Evolutionary conservation across 208 protist species (phyloP), one percentile per base, ranked within the genome.

Genomic region (Trypanosoma conorhini): DNA sequence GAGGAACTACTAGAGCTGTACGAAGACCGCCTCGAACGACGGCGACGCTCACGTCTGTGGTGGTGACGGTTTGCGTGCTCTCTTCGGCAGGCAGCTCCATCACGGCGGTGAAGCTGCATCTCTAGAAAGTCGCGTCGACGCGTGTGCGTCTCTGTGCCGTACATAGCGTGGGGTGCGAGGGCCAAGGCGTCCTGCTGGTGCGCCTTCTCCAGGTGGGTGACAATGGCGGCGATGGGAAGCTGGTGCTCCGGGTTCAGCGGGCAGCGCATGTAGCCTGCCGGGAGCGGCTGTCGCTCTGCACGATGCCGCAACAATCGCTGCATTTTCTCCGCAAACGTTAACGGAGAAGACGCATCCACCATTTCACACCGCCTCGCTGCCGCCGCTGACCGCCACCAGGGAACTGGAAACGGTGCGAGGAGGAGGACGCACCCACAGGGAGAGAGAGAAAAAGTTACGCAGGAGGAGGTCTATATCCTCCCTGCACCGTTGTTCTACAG

Each of bases 171-270:
- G 5, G 67, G 48, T 12, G 62, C 56, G n/a, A 56, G 26, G 5
- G 60, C 42, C 22, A 87, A 71, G 13, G 70, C 40, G 64, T 83
- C 77, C 15, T 72, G 67, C 38, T 51, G 22, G 70, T 87, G 82
- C 9, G 65, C 59, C 50, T 60, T 54, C 21, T 56, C 50, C 19
- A 85, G 21, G 66, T 85, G 80, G 9, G 42, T 79, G 1, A 76
- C 75, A 42, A 80, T 71, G 50, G 55, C 59, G 17, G 70, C 77
- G 12, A 74, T 60, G 9, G 80, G 80, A 30, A 85, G 57, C 35
- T 68, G 44, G 64, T 87, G 82, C n/a, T 42, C 42, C 17, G 78
- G 66, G 42, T 87, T 70, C 26, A 87, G 70, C 22, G 82, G 82
- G 62, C 82, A 87, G 31, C 70, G 70, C 66, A 77, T 70, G 61